phyloP scores from a whole-genome alignment of 257 asterid genomes.

The Leonotis leonurus region DNA sequence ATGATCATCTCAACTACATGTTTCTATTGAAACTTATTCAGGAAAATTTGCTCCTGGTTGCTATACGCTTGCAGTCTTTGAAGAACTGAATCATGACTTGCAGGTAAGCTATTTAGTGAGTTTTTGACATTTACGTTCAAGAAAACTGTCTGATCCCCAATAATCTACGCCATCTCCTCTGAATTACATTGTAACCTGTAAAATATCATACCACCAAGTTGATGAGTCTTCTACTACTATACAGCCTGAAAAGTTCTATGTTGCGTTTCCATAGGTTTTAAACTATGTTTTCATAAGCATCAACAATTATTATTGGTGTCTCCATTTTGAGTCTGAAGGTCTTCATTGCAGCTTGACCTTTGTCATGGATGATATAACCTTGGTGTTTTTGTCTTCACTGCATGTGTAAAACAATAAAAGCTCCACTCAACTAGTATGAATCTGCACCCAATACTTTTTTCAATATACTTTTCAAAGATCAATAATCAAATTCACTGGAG shows the following conservation, averaged over 20 bases:
- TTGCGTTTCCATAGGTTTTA: not conserved
- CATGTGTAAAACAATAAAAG: not conserved
- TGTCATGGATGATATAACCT: not conserved
- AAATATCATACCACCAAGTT: not conserved
- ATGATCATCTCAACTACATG: not conserved
- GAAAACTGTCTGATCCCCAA: not conserved
- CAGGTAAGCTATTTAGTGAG: slow-evolving; percentile 37
- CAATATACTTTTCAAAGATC: not conserved
- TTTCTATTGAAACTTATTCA: slow-evolving; percentile 24
- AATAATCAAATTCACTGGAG: not conserved
- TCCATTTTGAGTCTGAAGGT: not conserved
- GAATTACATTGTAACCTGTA: not conserved
- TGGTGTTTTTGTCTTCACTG: not conserved
- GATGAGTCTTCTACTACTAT: not conserved
- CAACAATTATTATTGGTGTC: not conserved
- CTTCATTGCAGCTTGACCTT: not conserved
- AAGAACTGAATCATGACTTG: slow-evolving; percentile 69
- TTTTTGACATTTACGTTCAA: not conserved
- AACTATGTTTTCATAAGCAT: not conserved
- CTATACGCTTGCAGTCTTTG: slow-evolving; percentile 85
- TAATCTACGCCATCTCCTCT: not conserved
- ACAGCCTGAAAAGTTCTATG: not conserved
- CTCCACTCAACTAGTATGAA: not conserved
- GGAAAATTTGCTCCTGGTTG: slow-evolving; percentile 86
- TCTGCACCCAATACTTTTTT: not conserved